Evolutionary conservation across 2,329 filamentous ascomycete species (phyloP).

Genomic region (Kalaharituber pfeilii): DNA sequence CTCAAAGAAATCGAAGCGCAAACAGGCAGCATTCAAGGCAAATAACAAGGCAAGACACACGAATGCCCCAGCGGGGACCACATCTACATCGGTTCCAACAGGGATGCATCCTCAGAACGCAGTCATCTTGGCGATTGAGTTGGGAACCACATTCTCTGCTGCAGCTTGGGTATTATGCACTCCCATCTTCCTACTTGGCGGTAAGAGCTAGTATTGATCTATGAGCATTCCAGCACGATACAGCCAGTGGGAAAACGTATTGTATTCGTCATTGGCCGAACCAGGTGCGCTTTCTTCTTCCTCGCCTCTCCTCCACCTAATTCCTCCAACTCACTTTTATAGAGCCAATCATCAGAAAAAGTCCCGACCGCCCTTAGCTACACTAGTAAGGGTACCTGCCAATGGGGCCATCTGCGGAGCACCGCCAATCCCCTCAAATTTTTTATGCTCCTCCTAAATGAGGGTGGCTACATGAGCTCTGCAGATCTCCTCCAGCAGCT

Average conservation of each 20-base stretch:
- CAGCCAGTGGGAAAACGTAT: background rate
- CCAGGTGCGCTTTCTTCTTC: too few relatives aligned
- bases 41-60: too few relatives aligned
- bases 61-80: background rate
- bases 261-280: background rate
- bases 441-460: background rate
- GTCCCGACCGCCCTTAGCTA: background rate
- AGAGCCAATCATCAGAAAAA: background rate
- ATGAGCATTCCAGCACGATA: background rate
- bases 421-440: background rate
- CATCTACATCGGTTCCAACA: background rate
- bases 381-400: background rate
- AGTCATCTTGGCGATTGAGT: conserved; percentile 10
- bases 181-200: background rate
- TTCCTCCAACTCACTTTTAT: background rate
- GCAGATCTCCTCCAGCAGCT: background rate
- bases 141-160: conserved; percentile 10
- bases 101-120: background rate
- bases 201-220: background rate
- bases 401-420: background rate
- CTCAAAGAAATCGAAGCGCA: too few relatives aligned
- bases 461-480: background rate
- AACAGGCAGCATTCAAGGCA: too few relatives aligned
- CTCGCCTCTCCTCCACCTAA: background rate
- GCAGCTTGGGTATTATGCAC: conserved; percentile 7